Base-by-base conservation (phyloP, 805 yeast species). In the Saccharomycopsis oosterbeekiorum region DNA sequence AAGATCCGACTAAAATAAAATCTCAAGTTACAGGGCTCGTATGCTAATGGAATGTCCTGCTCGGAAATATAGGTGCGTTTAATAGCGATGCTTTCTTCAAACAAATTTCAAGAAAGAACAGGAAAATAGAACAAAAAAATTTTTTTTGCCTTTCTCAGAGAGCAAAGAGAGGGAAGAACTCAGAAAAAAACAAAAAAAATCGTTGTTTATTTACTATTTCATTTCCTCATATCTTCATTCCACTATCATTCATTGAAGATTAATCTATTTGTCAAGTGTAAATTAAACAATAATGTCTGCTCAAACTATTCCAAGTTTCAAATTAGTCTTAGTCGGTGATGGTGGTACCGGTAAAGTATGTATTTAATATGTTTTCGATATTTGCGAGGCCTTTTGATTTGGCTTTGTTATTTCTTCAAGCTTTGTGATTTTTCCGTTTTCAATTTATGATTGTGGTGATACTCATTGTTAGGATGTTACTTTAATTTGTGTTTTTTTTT, bases 301-400 rank as follows among this genome's bases (percentile, higher is more conserved):
- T 59, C 62, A 61, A 59, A 60, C 56, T 40, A 96, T 91, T 77
- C 98, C 99, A 70, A 89, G 97, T 68, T 94, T 94, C 80, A 94
- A 94, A 83, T 85, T 94, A 77, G 99, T 94, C 72, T 86, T 94
- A 73, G 99, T 94, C 79, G 99, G 99, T 76, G 99, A 94, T 76
- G 99, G 99, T 84, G 99, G 99, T 85, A 94, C 99, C 78, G 99
- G 99, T 81, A 94, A 94, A 79, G 85, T 81, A 71, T 67, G 84
- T 79, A 19, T 50, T 14, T 12, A 43, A 24, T 15, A 21, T 17
- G 3, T 21, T 21, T 29, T 47, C 10, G 53, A 50, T 36, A 47
- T 58, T 14, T 37, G 9, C 15, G 21, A 15, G n/a, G 37, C 14
- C 14, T 2, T 29, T 36, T 29, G 55, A 29, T 51, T 26, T n/a